A percentile compares a stretch with the other conserved stretches of the same genome.
These are phyloP conservation scores for Vigna angularis DNA, from an alignment of 306 rosid genomes.

Conservation along the genomic window DNA sequence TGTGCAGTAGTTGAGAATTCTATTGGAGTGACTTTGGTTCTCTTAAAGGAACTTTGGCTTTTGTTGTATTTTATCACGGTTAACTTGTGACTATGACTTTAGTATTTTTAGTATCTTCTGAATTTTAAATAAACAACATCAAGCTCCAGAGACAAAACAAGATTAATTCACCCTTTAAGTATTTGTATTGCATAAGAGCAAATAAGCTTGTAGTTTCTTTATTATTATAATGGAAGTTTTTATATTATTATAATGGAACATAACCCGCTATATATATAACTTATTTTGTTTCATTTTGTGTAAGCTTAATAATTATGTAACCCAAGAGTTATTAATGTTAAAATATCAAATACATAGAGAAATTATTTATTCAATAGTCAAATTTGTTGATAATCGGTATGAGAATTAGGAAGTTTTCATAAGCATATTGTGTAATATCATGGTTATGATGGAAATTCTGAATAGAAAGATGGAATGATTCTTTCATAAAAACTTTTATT, in stretches of 20 bases:
- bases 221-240: background rate
- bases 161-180: background rate
- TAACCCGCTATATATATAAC: background rate
- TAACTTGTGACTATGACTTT: background rate
- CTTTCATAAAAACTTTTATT: too few relatives aligned
- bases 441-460: too few relatives aligned
- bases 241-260: background rate
- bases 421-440: too few relatives aligned
- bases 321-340: background rate
- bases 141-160: background rate
- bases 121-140: background rate
- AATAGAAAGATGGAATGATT: too few relatives aligned
- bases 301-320: background rate
- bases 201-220: background rate
- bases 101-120: background rate
- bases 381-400: background rate
- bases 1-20: conserved; percentile 8
- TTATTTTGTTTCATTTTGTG: background rate
- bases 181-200: background rate
- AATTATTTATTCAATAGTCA: background rate
- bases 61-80: background rate
- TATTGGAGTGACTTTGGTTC: background rate
- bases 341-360: background rate
- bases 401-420: too few relatives aligned
- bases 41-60: background rate